Percentiles rank a stretch among this genome's conserved stretches.
Evolutionary conservation across 805 yeast species (phyloP).

Genomic region (Ogataea trehaloabstinens): DNA sequence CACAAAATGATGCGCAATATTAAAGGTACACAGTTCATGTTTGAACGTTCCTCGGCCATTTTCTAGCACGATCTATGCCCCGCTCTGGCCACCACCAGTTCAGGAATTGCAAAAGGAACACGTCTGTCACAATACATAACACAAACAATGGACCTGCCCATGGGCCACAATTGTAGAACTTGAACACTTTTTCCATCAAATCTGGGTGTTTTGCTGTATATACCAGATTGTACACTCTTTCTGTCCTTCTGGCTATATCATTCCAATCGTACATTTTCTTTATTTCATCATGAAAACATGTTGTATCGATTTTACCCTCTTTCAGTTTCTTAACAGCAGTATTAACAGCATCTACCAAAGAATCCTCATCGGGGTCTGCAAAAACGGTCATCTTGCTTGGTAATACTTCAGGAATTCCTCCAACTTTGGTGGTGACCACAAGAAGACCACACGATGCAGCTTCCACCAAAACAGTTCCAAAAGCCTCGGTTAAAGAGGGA

Average conservation of each 20-base stretch:
- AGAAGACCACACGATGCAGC: conserved; percentile 95
- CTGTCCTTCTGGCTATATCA: conserved; percentile 84
- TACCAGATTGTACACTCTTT: conserved; percentile 64
- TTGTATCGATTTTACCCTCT: conserved; percentile 62
- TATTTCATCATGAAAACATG: conserved; percentile 74
- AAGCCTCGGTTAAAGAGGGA: conserved; percentile 94
- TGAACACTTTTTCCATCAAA: conserved; percentile 55
- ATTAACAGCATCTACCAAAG: conserved; percentile 68
- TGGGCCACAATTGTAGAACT: conserved; percentile 67
- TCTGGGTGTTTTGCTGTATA: conserved; percentile 27
- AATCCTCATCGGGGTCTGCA: conserved; percentile 84
- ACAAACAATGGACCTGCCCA: conserved; percentile 87
- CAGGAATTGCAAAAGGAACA: conserved; percentile 57
- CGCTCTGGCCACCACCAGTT: conserved; percentile 70
- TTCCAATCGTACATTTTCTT: conserved; percentile 87
- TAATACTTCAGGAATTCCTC: conserved; percentile 96
- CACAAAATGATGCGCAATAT: not conserved
- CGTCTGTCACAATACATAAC: conserved; percentile 78
- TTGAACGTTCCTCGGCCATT: conserved; percentile 60
- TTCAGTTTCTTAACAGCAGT: conserved; percentile 65
- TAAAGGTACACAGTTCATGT: not conserved
- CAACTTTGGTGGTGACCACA: conserved; percentile 93
- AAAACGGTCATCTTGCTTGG: conserved; percentile 92
- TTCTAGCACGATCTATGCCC: conserved; percentile 68
- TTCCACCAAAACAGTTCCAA: conserved; percentile 95